Base-by-base conservation (phyloP, 495 filamentous ascomycete genomes). In the Talaromyces stipitatus region DNA sequence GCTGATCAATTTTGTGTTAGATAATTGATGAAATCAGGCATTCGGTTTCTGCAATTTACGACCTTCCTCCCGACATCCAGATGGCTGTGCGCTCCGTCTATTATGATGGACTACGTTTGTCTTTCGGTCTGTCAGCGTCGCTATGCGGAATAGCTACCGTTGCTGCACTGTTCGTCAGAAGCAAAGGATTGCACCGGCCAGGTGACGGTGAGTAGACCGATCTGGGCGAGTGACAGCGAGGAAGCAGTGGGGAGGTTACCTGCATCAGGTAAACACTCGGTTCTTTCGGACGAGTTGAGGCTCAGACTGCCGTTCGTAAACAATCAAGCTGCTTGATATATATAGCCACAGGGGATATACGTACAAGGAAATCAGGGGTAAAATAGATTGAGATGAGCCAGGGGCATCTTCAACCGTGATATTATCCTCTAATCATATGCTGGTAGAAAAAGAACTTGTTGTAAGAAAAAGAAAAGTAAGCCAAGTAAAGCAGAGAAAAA, bases 11-110 rank as follows among this genome's bases (percentile, higher is more conserved):
- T 46, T 41, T 27, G 10, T 29, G 56, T 4, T 64, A 84, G 81
- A 65, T 84, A 41, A 80, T 85, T 32, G 74, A 82, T 33, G 76
- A 81, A 41, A 86, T 87, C 59, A 69, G 83, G 4, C 83, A 85
- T 59, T 85, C 82, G 0, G 77, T 83, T 7, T 78, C 79, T 2
- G 77, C 76, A 2, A 72, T 86, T 33, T 70, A 72, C 23, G 64
- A 69, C 8, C 71, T 86, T 0, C 81, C 81, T 0, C 78, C 78
- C 0, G 82, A 85, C 36, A 71, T 84, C 20, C 83, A 87, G 60
- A 75, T 82, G 41, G 76, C 78, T 29, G 84, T 79, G 9, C 72
- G 81, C 14, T 60, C 78, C n/a, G 82, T 85, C 0, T 85, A 85
- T 52, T 83, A 81, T 50, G 73, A 78, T 4, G 83, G 81, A 0